Evolutionary conservation across 164 flowering plant species (phyloP).

Genomic region (Umbellularia californica): DNA sequence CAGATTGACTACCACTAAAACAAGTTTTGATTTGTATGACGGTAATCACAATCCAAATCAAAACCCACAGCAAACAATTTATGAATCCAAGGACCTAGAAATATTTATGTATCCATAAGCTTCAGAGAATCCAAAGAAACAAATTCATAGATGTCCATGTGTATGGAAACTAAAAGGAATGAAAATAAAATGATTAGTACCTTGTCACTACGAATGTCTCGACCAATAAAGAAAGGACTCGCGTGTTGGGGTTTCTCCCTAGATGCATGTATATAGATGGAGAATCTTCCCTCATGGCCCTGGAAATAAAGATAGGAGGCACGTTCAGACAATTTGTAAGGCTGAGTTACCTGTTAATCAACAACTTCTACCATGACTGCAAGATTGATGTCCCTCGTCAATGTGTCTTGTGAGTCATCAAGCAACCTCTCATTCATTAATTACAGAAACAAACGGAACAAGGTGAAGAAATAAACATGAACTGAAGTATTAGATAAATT

Average conservation of each 20-base stretch:
- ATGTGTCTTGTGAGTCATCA: not conserved
- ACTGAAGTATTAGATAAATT: not conserved
- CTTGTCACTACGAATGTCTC: constrained; percentile 74
- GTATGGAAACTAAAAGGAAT: not conserved
- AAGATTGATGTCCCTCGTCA: not conserved
- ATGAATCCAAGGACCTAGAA: not conserved
- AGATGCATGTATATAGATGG: constrained; percentile 88
- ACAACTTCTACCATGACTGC: not conserved
- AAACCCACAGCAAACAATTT: not conserved
- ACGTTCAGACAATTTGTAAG: not conserved
- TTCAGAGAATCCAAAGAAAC: not conserved
- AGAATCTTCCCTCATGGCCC: constrained; percentile 87
- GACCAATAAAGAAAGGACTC: constrained; percentile 57
- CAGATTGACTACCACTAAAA: not conserved
- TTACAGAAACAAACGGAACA: not conserved
- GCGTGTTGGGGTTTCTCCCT: constrained; percentile 67
- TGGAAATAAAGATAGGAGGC: constrained; percentile 22
- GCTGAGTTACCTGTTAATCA: not conserved
- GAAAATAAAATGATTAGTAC: constrained; percentile 22
- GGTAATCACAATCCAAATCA: not conserved
- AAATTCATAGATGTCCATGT: not conserved
- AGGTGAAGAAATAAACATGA: not conserved
- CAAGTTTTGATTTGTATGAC: not conserved
- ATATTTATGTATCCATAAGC: not conserved
- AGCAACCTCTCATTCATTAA: not conserved